Evolutionary conservation across 371 early-diverging fungal species (phyloP).

Genomic region (Smittium mucronatum): DNA sequence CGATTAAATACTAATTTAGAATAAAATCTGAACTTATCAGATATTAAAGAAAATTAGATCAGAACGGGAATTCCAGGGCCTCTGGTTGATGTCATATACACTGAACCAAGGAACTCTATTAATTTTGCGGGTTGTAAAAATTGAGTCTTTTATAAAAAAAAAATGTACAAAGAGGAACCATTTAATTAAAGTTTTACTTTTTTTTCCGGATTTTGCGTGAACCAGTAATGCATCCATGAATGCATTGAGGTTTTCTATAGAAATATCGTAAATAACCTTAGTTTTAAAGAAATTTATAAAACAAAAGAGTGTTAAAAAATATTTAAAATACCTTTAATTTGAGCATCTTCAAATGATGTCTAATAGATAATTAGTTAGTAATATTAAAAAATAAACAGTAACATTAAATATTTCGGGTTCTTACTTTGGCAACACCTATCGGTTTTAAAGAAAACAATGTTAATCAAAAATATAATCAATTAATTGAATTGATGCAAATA

Average conservation of each 20-base stretch:
- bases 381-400: background rate
- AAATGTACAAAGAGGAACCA: no score
- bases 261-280: background rate
- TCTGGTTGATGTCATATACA: slow-evolving; percentile 28
- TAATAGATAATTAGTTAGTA: background rate
- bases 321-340: slow-evolving; percentile 8
- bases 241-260: slow-evolving; percentile 10
- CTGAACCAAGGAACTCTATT: slow-evolving; percentile 22
- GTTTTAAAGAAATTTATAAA: background rate
- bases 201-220: slow-evolving; percentile 18
- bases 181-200: no score
- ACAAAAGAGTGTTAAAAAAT: background rate
- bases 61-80: slow-evolving; percentile 27
- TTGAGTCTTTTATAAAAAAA: background rate
- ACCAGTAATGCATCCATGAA: slow-evolving; percentile 27
- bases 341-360: slow-evolving; percentile 1
- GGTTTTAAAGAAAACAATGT: background rate
- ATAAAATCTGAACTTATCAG: no score
- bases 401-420: no score
- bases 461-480: background rate
- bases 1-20: no score
- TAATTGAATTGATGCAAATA: background rate
- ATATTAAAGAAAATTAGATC: no score
- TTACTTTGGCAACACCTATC: slow-evolving; percentile 19
- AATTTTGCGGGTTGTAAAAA: background rate